Conservation (phyloP, 495 filamentous ascomycete genomes). For the Trichoderma orchidacearum region DNA sequence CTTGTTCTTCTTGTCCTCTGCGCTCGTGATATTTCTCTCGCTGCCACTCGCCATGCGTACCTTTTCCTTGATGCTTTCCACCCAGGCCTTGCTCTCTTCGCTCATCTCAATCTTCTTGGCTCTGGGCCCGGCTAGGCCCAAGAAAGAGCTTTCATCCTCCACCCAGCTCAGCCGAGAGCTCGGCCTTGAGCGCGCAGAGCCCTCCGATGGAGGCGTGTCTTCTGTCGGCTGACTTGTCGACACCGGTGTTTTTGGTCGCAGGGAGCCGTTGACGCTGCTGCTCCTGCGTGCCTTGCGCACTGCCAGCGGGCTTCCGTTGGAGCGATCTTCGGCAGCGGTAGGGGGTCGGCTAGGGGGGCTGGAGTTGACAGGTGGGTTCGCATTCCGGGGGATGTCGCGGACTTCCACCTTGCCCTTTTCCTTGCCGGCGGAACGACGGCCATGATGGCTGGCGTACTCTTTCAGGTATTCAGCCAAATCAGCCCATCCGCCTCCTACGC, state of each 20-base stretch:
- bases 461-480: slow-evolving; percentile 90
- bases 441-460: slow-evolving; percentile 84
- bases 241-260: slow-evolving; percentile 21
- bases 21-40: slow-evolving; percentile 14
- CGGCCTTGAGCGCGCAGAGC: slow-evolving; percentile 23
- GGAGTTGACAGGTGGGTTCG: slow-evolving; percentile 27
- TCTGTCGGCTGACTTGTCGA: slow-evolving; percentile 7
- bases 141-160: slow-evolving; percentile 35
- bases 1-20: slow-evolving; percentile 11
- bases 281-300: slow-evolving; percentile 37
- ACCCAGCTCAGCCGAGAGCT: slow-evolving; percentile 35
- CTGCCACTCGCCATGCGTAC: slow-evolving; percentile 38
- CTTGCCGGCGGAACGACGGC: slow-evolving; percentile 36
- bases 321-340: slow-evolving; percentile 16
- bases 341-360: slow-evolving; percentile 28
- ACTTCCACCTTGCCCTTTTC: slow-evolving; percentile 41
- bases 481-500: slow-evolving; percentile 92
- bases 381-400: slow-evolving; percentile 33
- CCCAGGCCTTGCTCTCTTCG: slow-evolving; percentile 53
- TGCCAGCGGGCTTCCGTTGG: slow-evolving; percentile 13
- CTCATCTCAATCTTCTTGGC: slow-evolving; percentile 44
- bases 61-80: slow-evolving; percentile 60
- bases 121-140: slow-evolving; percentile 51
- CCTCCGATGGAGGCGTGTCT: slow-evolving; percentile 18
- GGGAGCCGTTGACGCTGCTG: neutral